These are phyloP conservation scores for Cercophora samala DNA, from an alignment of 495 filamentous ascomycete genomes.

Conservation along the genomic window DNA sequence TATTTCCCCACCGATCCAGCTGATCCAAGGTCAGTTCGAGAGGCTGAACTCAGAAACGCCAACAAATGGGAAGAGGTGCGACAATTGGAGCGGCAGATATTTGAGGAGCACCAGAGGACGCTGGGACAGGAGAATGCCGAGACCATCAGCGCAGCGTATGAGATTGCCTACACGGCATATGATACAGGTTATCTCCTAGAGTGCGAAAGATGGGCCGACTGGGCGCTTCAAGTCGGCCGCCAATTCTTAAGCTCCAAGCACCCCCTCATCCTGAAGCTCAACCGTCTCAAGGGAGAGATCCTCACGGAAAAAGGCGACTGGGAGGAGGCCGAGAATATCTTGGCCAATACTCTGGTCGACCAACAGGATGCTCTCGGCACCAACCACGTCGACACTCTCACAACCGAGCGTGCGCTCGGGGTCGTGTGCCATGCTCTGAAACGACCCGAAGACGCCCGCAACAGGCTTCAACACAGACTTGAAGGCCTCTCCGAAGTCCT, in stretches of 20 bases:
- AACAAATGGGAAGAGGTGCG: neutral
- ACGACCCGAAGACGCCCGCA: neutral
- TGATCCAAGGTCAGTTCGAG: neutral
- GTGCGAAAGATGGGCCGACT: neutral
- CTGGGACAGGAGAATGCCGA: neutral
- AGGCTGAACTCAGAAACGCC: neutral
- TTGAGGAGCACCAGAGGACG: neutral
- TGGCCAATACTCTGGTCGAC: neutral
- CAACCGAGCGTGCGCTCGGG: neutral
- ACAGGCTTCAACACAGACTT: neutral
- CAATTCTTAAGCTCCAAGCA: neutral
- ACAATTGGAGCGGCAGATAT: neutral
- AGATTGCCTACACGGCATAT: neutral
- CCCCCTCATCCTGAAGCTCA: neutral
- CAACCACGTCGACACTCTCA: neutral
- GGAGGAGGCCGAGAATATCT: neutral
- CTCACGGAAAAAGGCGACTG: neutral
- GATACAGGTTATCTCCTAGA: neutral
- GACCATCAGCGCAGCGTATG: neutral
- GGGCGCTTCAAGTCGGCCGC: neutral
- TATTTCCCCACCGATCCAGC: neutral
- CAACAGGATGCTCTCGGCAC: neutral
- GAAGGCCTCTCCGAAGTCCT: neutral
- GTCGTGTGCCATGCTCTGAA: neutral
- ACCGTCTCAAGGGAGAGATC: neutral